Evolutionary conservation across 2,329 filamentous ascomycete species (phyloP).

Genomic region (Neurospora sp.): DNA sequence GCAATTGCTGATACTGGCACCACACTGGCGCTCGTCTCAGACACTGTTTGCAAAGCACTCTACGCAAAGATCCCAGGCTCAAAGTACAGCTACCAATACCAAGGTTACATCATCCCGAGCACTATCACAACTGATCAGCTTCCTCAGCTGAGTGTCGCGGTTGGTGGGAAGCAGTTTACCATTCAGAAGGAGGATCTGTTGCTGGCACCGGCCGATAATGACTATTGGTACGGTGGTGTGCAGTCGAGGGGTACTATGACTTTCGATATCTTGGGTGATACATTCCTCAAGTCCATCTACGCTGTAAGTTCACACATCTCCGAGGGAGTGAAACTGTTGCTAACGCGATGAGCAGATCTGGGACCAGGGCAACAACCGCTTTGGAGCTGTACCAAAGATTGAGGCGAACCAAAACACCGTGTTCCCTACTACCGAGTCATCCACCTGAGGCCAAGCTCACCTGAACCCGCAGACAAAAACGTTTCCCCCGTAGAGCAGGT

Average conservation of each 20-base stretch:
- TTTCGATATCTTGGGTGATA: conserved; percentile 56
- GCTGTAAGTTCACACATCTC: conserved; percentile 33
- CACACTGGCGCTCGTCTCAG: conserved; percentile 54
- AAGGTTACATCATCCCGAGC: conserved; percentile 56
- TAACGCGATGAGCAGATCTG: conserved; percentile 38
- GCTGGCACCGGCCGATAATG: conserved; percentile 44
- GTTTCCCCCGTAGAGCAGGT: background rate
- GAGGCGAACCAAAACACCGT: conserved; percentile 27
- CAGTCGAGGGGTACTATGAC: conserved; percentile 48
- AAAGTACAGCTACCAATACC: conserved; percentile 41
- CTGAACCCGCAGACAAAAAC: background rate
- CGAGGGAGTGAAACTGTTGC: background rate
- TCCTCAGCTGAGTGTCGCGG: conserved; percentile 51
- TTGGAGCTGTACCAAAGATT: conserved; percentile 48
- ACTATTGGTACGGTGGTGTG: conserved; percentile 52
- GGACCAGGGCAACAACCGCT: conserved; percentile 49
- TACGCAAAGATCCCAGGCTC: conserved; percentile 55
- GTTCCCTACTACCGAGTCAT: conserved; percentile 5
- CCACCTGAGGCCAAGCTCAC: background rate
- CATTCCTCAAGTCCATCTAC: conserved; percentile 55
- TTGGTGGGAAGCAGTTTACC: conserved; percentile 49
- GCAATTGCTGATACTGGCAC: conserved; percentile 66
- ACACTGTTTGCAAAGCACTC: conserved; percentile 48
- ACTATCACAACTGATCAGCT: conserved; percentile 39
- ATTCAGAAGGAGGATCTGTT: conserved; percentile 54